Conservation (phyloP, 2,329 filamentous ascomycete species). For the Clarireedia monteithiana region DNA sequence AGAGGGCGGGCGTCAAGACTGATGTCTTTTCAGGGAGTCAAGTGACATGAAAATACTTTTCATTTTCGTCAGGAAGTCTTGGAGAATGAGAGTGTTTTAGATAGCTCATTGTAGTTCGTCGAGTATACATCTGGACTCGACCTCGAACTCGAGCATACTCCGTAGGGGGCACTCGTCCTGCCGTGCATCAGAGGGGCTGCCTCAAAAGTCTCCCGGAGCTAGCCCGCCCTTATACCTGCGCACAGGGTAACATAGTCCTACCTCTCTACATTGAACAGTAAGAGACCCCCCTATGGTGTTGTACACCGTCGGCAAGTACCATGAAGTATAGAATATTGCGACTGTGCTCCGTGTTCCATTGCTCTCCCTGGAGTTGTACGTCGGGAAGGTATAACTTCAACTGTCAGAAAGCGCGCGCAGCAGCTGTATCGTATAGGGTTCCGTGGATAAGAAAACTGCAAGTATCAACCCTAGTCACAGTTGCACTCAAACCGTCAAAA, state of each 20-base stretch:
- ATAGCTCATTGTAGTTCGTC: neutral
- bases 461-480: neutral
- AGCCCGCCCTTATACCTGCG: neutral
- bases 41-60: neutral
- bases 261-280: neutral
- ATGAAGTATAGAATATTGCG: neutral
- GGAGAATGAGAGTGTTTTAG: neutral
- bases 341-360: neutral
- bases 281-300: conserved; percentile 3
- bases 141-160: neutral
- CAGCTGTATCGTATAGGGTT: conserved; percentile 2
- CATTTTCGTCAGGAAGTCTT: neutral
- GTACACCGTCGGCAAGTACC: neutral
- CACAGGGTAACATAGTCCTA: neutral
- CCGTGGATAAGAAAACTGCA: conserved; percentile 3
- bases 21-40: neutral
- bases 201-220: conserved; percentile 1
- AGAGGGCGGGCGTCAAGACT: neutral
- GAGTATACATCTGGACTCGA: neutral
- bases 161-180: conserved; percentile 4
- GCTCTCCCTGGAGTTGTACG: neutral
- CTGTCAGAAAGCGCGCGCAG: neutral
- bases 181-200: conserved; percentile 4
- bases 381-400: conserved; percentile 1
- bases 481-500: conserved; percentile 2